Base-by-base conservation (phyloP, 2,329 filamentous ascomycete genomes). In the Aspergillus latus region DNA sequence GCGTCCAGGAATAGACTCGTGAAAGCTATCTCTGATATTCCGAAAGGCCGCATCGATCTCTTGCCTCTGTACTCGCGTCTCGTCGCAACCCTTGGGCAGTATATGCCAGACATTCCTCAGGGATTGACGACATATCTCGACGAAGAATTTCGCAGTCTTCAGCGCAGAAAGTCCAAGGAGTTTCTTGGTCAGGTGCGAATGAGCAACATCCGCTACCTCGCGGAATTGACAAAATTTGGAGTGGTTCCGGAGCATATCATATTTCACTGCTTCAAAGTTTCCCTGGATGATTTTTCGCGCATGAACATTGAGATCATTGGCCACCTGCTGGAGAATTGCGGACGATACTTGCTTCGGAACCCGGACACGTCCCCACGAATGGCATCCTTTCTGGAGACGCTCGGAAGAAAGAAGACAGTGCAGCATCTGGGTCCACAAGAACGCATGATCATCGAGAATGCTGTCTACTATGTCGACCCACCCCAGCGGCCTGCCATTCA, bases 271-370 rank as follows among this genome's bases (percentile, higher is more conserved):
- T 85, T 99, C 66, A 99, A 97, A 74, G 93, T 99, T 72, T 95
- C 93, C 64, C 78, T 99, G 29, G 94, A 99, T 67, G 94, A 99
- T 68, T 99, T 99, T 69, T 97, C 94, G 2, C 85, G 93, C 59
- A 97, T 97, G 89, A 99, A 99, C 68, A 97, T 99, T 61, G 95
- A 99, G 73, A 97, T 99, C 65, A 93, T 99, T 61, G 95, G 92
- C 68, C 96, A 95, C 68, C 80, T 99, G 29, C 82, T 99, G 21
- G 94, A 99, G 72, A 97, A 97, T 62, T 99, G 95, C 68, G 94
- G 94, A 43, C 86, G 94, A 15, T 99, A 97, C 73, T 80, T 99
- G 21, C 82, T 99, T 57, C 90, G 93, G 49, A 97, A 94, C 64
- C 88, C 91, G 0, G 92, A 97, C 60, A 97, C 95, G 0, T 88